phyloP scores from a whole-genome alignment of 2,329 filamentous ascomycete genomes.

The Penicillium sp. region DNA sequence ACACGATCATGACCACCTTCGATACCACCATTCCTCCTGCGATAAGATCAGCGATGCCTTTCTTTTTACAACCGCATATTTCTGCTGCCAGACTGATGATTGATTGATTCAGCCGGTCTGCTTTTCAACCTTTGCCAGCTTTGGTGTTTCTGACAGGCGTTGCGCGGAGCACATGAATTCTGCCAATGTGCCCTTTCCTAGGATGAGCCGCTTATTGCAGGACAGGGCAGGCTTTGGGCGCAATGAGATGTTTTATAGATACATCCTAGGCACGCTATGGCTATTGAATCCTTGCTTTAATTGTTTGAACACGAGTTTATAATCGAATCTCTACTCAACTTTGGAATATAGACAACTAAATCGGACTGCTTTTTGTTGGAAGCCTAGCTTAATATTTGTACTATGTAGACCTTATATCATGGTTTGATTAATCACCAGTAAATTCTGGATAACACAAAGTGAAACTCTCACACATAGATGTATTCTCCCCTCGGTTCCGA shows the following conservation, averaged over 20 bases:
- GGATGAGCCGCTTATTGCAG: neutral
- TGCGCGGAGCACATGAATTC: slow-evolving; percentile 5
- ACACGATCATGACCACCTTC: neutral
- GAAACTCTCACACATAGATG: neutral
- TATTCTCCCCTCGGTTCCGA: too few species aligned
- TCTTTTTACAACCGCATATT: slow-evolving; percentile 1
- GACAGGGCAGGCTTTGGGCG: neutral
- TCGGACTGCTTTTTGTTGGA: neutral
- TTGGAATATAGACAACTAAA: neutral
- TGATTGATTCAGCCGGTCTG: slow-evolving; percentile 6
- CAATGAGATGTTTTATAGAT: neutral
- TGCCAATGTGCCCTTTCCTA: neutral
- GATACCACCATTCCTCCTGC: neutral
- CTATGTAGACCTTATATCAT: too few species aligned
- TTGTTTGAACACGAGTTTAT: neutral
- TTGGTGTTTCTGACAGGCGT: slow-evolving; percentile 21
- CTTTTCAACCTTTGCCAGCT: slow-evolving; percentile 6
- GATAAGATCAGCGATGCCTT: neutral
- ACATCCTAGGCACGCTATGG: neutral
- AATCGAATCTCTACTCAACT: neutral
- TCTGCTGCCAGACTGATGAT: slow-evolving; percentile 13
- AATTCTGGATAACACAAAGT: neutral
- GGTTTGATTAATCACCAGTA: too few species aligned
- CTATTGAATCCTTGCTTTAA: neutral
- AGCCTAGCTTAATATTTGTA: too few species aligned